A percentile compares a stretch with the other conserved stretches of the same genome.
phyloP scores from a whole-genome alignment of 495 filamentous ascomycete species.

The Annulohypoxylon moriforme region DNA sequence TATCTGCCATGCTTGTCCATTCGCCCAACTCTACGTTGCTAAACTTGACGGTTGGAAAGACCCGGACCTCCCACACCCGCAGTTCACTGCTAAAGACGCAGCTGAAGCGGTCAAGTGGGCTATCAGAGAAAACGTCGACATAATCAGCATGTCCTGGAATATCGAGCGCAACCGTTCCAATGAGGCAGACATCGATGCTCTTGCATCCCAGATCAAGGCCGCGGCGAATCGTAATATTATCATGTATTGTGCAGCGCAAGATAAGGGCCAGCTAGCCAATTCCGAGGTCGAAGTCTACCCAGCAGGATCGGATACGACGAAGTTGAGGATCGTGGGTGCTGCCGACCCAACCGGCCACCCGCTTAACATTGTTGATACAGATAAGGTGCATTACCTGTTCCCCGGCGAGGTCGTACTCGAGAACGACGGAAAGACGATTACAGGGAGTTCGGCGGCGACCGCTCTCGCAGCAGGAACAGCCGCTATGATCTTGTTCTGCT shows the following conservation, averaged over 20 bases:
- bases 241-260: conserved; percentile 25
- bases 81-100: conserved; percentile 47
- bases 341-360: conserved; percentile 21
- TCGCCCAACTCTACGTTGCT: conserved; percentile 49
- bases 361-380: conserved; percentile 24
- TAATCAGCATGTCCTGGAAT: conserved; percentile 52
- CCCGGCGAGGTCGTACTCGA: conserved; percentile 37
- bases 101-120: conserved; percentile 49
- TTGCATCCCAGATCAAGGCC: conserved; percentile 13
- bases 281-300: conserved; percentile 20
- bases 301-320: conserved; percentile 18
- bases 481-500: conserved; percentile 46
- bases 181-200: conserved; percentile 23
- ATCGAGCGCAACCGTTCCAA: conserved; percentile 28
- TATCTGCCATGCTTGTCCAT: conserved; percentile 52
- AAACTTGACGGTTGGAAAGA: conserved; percentile 45
- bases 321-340: conserved; percentile 20
- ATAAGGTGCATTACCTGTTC: conserved; percentile 42
- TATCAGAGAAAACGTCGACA: conserved; percentile 37
- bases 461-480: conserved; percentile 47
- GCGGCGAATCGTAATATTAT: conserved; percentile 25
- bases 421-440: conserved; percentile 19
- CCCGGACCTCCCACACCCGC: conserved; percentile 40
- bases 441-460: conserved; percentile 43
- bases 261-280: conserved; percentile 18